A percentile compares a stretch with the other conserved stretches of the same genome.
These are phyloP conservation scores for Paramecium tetraurelia DNA, from an alignment of 73 alveolate genomes.

Conservation along the genomic window DNA sequence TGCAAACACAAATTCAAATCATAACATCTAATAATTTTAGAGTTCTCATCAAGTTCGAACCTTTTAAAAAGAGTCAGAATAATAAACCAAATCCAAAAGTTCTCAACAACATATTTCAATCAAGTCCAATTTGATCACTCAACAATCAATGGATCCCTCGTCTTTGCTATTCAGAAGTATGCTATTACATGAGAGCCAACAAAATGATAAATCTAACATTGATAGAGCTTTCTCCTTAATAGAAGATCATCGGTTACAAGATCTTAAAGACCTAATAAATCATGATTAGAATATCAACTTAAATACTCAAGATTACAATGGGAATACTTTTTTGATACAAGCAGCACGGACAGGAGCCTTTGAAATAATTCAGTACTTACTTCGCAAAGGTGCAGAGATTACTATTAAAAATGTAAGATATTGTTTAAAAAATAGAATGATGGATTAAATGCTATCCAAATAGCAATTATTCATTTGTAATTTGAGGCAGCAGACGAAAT, in stretches of 20 bases:
- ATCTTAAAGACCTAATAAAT: neutral
- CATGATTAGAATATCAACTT: neutral
- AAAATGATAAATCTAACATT: neutral
- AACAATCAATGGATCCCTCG: neutral
- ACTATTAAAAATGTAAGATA: neutral
- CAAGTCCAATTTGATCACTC: neutral
- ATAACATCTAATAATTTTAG: neutral
- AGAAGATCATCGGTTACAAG: neutral
- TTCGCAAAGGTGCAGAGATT: neutral
- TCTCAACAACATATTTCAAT: neutral
- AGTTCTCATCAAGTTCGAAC: neutral
- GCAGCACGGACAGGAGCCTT: conserved; percentile 1
- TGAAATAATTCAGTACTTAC: neutral
- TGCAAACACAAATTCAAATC: neutral
- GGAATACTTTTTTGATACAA: neutral
- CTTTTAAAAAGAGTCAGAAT: neutral
- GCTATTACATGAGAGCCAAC: neutral
- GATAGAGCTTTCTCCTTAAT: neutral
- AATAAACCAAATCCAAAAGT: neutral
- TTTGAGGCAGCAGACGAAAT: neutral
- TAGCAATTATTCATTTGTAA: neutral
- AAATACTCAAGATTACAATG: neutral
- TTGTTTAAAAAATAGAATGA: neutral
- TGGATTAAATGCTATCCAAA: neutral
- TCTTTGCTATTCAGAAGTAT: neutral